These are phyloP conservation scores for Rhizophagus clarus DNA, from an alignment of 192 early-diverging fungal genomes.

Conservation along the genomic window DNA sequence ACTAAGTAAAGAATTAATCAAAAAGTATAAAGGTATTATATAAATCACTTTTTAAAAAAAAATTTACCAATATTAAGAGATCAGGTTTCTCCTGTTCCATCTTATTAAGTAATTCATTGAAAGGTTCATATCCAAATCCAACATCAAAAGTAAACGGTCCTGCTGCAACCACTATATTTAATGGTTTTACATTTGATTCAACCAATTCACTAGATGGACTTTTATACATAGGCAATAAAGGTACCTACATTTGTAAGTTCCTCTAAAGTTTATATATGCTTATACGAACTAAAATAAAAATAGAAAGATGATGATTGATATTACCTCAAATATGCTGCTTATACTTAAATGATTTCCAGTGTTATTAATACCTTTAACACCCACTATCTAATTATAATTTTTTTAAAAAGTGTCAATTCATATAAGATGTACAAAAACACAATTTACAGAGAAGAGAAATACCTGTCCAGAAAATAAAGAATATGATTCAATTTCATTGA, in stretches of 20 bases:
- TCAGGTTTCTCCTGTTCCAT: conserved; percentile 69
- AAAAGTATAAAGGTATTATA: not conserved
- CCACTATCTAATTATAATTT: conserved; percentile 14
- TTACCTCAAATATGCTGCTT: conserved; percentile 25
- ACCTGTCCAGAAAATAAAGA: conserved; percentile 88
- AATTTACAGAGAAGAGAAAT: not conserved
- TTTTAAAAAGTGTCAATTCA: not conserved
- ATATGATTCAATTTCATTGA: conserved; percentile 59
- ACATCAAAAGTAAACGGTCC: conserved; percentile 90
- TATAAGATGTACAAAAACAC: not conserved
- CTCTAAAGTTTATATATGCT: not conserved
- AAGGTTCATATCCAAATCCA: conserved; percentile 74
- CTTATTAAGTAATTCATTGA: conserved; percentile 72
- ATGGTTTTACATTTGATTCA: conserved; percentile 4
- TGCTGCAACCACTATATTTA: conserved; percentile 56
- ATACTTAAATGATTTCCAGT: not conserved
- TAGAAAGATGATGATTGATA: no score
- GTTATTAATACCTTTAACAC: conserved; percentile 9
- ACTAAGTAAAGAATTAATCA: conserved; percentile 34
- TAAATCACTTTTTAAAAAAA: not conserved
- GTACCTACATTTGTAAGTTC: not conserved
- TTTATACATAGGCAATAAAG: conserved; percentile 4
- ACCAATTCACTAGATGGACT: not conserved
- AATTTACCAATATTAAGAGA: conserved; percentile 69
- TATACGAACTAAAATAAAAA: no score